A percentile compares a stretch with the other conserved stretches of the same genome.
Evolutionary conservation across 2,329 filamentous ascomycete genomes (phyloP).

Genomic region (Thielaviopsis musarum): DNA sequence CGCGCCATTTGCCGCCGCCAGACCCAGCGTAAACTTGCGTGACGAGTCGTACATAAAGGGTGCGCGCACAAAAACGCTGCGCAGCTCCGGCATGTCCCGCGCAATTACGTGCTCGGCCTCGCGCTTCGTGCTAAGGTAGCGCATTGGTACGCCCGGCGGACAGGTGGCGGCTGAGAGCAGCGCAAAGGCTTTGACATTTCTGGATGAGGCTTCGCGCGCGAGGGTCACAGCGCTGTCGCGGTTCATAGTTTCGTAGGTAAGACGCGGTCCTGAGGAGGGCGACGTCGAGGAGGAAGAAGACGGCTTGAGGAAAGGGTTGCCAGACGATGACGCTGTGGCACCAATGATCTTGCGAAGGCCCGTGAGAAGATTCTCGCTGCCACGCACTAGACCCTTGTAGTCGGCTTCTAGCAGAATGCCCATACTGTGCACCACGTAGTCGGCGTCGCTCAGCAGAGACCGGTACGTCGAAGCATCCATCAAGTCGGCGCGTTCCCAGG

Average conservation of each 20-base stretch:
- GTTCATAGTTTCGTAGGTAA: constrained; percentile 95
- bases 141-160: constrained; percentile 62
- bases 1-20: constrained; percentile 61
- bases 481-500: constrained; percentile 80
- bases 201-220: constrained; percentile 54
- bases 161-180: constrained; percentile 83
- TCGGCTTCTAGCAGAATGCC: constrained; percentile 93
- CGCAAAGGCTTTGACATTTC: constrained; percentile 53
- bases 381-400: constrained; percentile 83
- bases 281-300: background rate
- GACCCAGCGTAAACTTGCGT: constrained; percentile 64
- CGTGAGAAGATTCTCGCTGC: constrained; percentile 63
- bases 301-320: constrained; percentile 44
- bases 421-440: constrained; percentile 86
- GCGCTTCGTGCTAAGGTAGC: constrained; percentile 84
- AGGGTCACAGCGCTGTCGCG: constrained; percentile 72
- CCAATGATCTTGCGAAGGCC: constrained; percentile 64
- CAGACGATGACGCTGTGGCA: constrained; percentile 34
- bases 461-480: constrained; percentile 68
- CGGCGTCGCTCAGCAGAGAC: constrained; percentile 55
- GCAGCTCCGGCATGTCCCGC: constrained; percentile 54
- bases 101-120: constrained; percentile 70
- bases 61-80: constrained; percentile 67
- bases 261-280: constrained; percentile 25
- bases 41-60: constrained; percentile 82